These are phyloP conservation scores for Lophium mytilinum DNA, from an alignment of 495 filamentous ascomycete genomes.

Conservation along the genomic window DNA sequence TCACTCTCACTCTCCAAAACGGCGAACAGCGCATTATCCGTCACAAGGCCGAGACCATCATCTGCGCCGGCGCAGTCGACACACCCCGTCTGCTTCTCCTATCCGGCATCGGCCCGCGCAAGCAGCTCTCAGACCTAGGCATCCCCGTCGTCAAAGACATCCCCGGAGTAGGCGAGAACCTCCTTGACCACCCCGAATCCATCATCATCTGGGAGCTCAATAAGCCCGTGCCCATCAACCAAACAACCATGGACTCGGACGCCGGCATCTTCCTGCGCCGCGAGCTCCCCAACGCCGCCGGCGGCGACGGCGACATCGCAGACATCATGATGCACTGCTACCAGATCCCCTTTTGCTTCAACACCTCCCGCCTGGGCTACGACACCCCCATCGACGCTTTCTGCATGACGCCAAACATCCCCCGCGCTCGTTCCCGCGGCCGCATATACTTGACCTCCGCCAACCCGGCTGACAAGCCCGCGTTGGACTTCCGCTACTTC, in stretches of 20 bases:
- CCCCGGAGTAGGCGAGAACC: slow-evolving; percentile 71
- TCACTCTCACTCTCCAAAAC: slow-evolving; percentile 58
- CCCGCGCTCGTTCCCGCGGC: slow-evolving; percentile 67
- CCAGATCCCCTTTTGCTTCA: slow-evolving; percentile 68
- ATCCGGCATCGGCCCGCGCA: slow-evolving; percentile 64
- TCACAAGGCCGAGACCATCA: slow-evolving; percentile 62
- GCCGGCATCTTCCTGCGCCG: slow-evolving; percentile 78
- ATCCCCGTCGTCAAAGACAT: slow-evolving; percentile 66
- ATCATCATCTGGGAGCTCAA: slow-evolving; percentile 84
- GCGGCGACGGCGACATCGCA: slow-evolving; percentile 55
- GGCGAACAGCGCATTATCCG: slow-evolving; percentile 51
- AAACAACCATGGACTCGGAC: slow-evolving; percentile 81
- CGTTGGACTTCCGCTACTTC: slow-evolving; percentile 83
- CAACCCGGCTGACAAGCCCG: slow-evolving; percentile 66
- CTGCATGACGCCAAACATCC: slow-evolving; percentile 90
- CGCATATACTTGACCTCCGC: slow-evolving; percentile 62
- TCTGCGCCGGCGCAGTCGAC: slow-evolving; percentile 72
- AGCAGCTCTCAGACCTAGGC: slow-evolving; percentile 53
- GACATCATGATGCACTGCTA: slow-evolving; percentile 92
- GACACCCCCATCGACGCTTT: slow-evolving; percentile 67
- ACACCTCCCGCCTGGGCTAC: slow-evolving; percentile 57
- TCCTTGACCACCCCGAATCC: slow-evolving; percentile 68
- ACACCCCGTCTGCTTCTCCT: slow-evolving; percentile 66
- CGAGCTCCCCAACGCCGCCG: slow-evolving; percentile 53
- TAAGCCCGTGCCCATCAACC: slow-evolving; percentile 60